Evolutionary conservation across 371 early-diverging fungal species (phyloP), one percentile per base, ranked within the genome.

Genomic region (Mucor irregularis): DNA sequence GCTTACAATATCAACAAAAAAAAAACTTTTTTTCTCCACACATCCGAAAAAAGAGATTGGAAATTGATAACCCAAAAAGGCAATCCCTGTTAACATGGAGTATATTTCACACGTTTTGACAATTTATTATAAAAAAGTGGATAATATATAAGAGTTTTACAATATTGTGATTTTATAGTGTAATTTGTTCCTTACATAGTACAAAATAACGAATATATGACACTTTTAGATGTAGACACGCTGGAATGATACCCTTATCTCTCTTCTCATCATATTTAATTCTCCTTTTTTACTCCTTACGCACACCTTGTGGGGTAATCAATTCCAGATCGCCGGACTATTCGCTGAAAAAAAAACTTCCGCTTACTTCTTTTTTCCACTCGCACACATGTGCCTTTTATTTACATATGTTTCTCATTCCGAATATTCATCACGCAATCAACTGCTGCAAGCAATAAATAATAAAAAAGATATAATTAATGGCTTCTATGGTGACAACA

Each of bases 361-460:
- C 45, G 58, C 51, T 38, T 58, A 42, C 11, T 34, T 25, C 25
- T 35, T 50, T 34, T 31, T 46, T 47, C 19, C n/a, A 14, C 22
- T 30, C 29, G 22, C 17, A 38, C 22, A 14, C 48, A 56, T 63
- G 56, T 39, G 39, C 21, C 39, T 39, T n/a, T n/a, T n/a, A n/a
- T n/a, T n/a, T 39, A 11, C 42, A 42, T 24, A 42, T 42, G 42
- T 42, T 25, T 42, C 42, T 64, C 62, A 61, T 61, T 64, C 64
- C 60, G 56, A 64, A 55, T 53, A 55, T 28, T 45, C 60, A 60
- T 64, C 60, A 64, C 56, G 61, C 60, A 54, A 60, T 60, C 26
- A 14, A n/a, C n/a, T n/a, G n/a, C n/a, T n/a, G n/a, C n/a, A n/a
- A n/a, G n/a, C n/a, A n/a, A n/a, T n/a, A n/a, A n/a, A n/a, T n/a